Base-by-base conservation (phyloP, 345 rosid species). In the Euclidium syriacum region DNA sequence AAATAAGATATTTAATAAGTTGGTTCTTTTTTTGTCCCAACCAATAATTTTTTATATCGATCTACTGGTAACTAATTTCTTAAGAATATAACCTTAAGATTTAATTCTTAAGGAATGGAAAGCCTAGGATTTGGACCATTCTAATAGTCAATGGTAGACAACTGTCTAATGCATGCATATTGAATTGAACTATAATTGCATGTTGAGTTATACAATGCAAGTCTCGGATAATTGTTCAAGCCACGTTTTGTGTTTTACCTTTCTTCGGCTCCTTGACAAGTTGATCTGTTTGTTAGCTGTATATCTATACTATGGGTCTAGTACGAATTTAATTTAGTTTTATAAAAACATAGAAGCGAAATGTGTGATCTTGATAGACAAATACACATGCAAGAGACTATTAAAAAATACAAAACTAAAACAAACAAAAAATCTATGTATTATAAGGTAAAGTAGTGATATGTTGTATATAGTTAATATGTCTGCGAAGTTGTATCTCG, bases 131-230 rank as follows among this genome's bases (percentile, higher is more conserved):
- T 22, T 58, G 20, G 34, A 20, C 26, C 52, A 58, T 10, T 23
- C 27, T 26, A 27, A 27, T 12, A 22, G 17, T 58, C 43, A 67
- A 49, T 58, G 52, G 52, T 15, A 15, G 52, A 68, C 72, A 68
- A 40, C 65, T 58, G 59, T 58, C 43, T 16, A 40, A 22, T 66
- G 65, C 72, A 68, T 68, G 72, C 65, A 67, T 49, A 40, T 67
- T 67, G 57, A 20, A 10, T 25, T 55, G 20, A 11, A 27, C 42
- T 38, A n/a, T n/a, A 38, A n/a, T 38, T 38, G 42, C 18, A 38
- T 10, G 10, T 41, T 17, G 12, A 41, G 41, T 14, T 32, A 32
- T 41, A 67, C 34, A 49, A 58, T 29, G 26, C 15, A 56, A 39
- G 20, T 20, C 20, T 9, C 19, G 20, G 51, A 58, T 14, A 49